Evolutionary conservation across 2,329 filamentous ascomycete genomes (phyloP), one percentile per base, ranked within the genome.

Genomic region (Helminthosporium solani): DNA sequence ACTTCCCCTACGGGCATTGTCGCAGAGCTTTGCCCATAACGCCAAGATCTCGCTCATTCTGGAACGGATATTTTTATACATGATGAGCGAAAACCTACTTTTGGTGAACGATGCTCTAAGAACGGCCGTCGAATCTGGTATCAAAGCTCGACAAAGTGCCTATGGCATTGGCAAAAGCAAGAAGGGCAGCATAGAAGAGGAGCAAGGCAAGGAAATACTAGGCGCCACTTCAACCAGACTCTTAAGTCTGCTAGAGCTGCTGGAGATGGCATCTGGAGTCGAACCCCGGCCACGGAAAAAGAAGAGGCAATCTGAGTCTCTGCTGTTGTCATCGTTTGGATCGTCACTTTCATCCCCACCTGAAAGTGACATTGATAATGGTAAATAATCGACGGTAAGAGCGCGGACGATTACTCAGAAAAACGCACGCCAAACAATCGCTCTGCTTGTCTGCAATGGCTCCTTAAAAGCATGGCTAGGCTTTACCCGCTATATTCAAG

Each of bases 61-160:
- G 2, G 63, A 70, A 46, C 64, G 66, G 20, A 54, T 68, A 31
- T 54, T 63, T 36, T 47, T 64, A 45, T 55, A 56, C 40, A 65
- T 68, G 63, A 60, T 68, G 52, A 42, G 46, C 3, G 34, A 50
- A 5, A 39, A 61, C n/a, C 40, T 40, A 11, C 47, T 69, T 2
- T 30, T 50, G 12, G 42, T 57, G 1, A 66, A 62, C 0, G 42
- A 51, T 2, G 33, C 37, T 2, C 40, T 85, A 14, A 68, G 70
- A 30, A 44, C 63, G 0, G 76, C 78, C 0, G 70, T 81, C n/a
- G 70, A 79, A 48, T 49, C 58, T 15, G 84, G 84, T 0, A 80
- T 85, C 34, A 39, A 67, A 25, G 75, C 71, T 2, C 72, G 83
- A n/a, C 65, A 70, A 7, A 66, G 68, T 0, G 72, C 73, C 0